Evolutionary conservation across 2,329 filamentous ascomycete genomes (phyloP).

Genomic region (Fusarium keratoplasticum): DNA sequence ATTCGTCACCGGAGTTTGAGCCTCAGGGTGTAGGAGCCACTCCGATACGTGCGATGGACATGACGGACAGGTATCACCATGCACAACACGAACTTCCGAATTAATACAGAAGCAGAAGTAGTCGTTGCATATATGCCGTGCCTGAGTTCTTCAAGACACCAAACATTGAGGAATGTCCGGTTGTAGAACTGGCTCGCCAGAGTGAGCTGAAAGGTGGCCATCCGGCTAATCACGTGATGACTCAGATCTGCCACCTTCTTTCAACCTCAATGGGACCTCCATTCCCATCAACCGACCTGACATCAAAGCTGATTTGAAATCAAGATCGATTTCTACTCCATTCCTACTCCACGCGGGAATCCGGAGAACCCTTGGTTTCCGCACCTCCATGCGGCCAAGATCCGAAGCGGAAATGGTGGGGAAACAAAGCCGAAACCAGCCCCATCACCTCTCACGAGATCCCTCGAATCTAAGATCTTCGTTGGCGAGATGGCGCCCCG

Average conservation of each 20-base stretch:
- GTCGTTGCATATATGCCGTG: not conserved
- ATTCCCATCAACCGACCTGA: not conserved
- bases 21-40: not conserved
- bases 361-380: not conserved
- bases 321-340: not conserved
- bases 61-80: not conserved
- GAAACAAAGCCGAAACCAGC: not conserved
- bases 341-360: not conserved
- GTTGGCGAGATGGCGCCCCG: slow-evolving; percentile 20
- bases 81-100: not conserved
- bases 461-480: slow-evolving; percentile 28
- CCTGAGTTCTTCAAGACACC: not conserved
- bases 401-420: not conserved
- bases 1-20: not conserved
- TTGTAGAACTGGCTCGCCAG: not conserved
- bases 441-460: slow-evolving; percentile 7
- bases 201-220: not conserved
- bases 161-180: not conserved
- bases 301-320: not conserved
- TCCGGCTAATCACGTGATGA: not conserved
- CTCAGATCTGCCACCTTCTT: not conserved
- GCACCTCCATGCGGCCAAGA: not conserved
- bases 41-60: not conserved
- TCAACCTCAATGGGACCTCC: not conserved
- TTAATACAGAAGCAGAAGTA: not conserved